phyloP scores from a whole-genome alignment of 495 filamentous ascomycete genomes.

The Penicillium ucsense region DNA sequence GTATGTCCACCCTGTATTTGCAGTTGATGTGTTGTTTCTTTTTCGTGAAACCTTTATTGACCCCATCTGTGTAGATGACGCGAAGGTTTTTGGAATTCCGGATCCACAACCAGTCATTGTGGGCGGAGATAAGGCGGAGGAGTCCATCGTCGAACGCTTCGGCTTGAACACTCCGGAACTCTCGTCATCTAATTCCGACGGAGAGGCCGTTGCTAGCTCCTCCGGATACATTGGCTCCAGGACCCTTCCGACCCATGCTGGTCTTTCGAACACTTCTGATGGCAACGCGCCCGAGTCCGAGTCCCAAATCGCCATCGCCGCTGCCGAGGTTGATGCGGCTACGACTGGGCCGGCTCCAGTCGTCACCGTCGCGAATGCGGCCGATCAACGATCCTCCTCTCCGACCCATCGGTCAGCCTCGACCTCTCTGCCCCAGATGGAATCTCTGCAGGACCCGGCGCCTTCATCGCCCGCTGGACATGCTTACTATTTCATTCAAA shows the following conservation, averaged over 20 bases:
- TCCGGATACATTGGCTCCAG: slow-evolving; percentile 10
- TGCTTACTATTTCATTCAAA: slow-evolving; percentile 41
- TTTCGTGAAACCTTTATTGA: background rate
- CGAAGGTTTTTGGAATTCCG: slow-evolving; percentile 34
- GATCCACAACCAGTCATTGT: slow-evolving; percentile 21
- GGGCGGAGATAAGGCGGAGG: slow-evolving; percentile 28
- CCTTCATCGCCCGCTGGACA: slow-evolving; percentile 24
- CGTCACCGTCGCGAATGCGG: background rate
- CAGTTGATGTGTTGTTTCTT: too few relatives aligned
- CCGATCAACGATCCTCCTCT: background rate
- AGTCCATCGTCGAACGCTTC: slow-evolving; percentile 20
- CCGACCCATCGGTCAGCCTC: slow-evolving; percentile 1
- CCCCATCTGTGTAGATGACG: slow-evolving; percentile 16
- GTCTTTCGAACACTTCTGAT: background rate
- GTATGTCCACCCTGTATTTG: slow-evolving; percentile 4
- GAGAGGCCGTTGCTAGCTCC: slow-evolving; percentile 26
- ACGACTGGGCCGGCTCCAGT: background rate
- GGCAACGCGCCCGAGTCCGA: background rate
- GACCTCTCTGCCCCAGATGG: background rate
- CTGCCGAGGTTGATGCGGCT: slow-evolving; percentile 7
- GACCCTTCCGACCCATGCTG: background rate
- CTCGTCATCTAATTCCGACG: slow-evolving; percentile 8
- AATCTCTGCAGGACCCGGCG: slow-evolving; percentile 1
- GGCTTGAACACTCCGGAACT: slow-evolving; percentile 16
- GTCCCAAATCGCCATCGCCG: slow-evolving; percentile 1